These are phyloP conservation scores for Spatholobus suberectus DNA, from an alignment of 306 rosid genomes.

Conservation along the genomic window DNA sequence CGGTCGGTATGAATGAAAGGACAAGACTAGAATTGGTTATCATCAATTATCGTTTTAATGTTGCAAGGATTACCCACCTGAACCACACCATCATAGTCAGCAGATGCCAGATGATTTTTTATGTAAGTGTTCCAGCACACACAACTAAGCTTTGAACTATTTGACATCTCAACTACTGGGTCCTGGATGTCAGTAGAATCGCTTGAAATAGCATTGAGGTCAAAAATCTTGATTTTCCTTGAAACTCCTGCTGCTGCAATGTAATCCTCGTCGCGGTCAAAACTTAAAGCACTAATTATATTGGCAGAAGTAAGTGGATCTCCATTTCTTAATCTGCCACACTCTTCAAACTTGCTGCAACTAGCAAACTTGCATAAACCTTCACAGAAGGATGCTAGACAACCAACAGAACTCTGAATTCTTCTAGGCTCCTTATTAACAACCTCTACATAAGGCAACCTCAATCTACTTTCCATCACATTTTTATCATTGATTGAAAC, in stretches of 20 bases:
- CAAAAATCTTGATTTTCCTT: slow-evolving; percentile 86
- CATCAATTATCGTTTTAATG: neutral
- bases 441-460: slow-evolving; percentile 50
- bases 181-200: slow-evolving; percentile 78
- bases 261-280: slow-evolving; percentile 90
- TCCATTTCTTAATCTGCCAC: slow-evolving; percentile 76
- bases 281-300: slow-evolving; percentile 81
- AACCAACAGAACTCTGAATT: slow-evolving; percentile 45
- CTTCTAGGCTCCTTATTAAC: slow-evolving; percentile 49
- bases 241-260: slow-evolving; percentile 92
- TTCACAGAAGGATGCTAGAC: slow-evolving; percentile 74
- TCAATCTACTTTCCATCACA: slow-evolving; percentile 56
- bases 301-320: slow-evolving; percentile 72
- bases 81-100: slow-evolving; percentile 85
- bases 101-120: slow-evolving; percentile 87
- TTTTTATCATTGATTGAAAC: slow-evolving; percentile 56
- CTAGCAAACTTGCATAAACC: slow-evolving; percentile 92
- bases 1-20: neutral
- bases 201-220: slow-evolving; percentile 61
- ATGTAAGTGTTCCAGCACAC: slow-evolving; percentile 91
- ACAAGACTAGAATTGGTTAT: neutral
- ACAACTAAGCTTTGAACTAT: slow-evolving; percentile 78
- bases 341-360: slow-evolving; percentile 79
- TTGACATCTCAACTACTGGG: slow-evolving; percentile 83
- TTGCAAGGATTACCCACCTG: slow-evolving; percentile 67